These are phyloP conservation scores for Fulvia fulva DNA, from an alignment of 2,329 filamentous ascomycete species.

Conservation along the genomic window DNA sequence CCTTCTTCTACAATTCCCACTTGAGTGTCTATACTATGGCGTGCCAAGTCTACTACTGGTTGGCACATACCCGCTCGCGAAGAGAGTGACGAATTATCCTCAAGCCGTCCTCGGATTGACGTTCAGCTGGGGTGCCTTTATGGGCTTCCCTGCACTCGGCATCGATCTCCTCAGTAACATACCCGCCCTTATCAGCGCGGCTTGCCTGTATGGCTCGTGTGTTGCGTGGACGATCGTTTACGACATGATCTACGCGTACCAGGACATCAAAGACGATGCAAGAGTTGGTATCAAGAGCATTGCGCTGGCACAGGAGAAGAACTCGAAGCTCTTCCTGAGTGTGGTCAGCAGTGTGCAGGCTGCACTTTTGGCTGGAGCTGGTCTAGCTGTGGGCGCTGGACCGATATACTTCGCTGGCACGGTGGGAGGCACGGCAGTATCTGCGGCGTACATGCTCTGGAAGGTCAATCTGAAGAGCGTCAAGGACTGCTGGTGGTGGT, in stretches of 20 bases:
- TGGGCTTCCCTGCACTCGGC: constrained; percentile 81
- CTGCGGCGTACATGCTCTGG: constrained; percentile 57
- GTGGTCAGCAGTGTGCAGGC: constrained; percentile 68
- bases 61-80: constrained; percentile 73
- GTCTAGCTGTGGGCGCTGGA: constrained; percentile 57
- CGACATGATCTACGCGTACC: constrained; percentile 91
- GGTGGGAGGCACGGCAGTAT: constrained; percentile 53
- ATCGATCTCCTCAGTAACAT: constrained; percentile 66
- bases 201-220: constrained; percentile 70
- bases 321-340: constrained; percentile 72
- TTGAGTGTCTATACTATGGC: constrained; percentile 70
- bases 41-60: constrained; percentile 72
- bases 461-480: constrained; percentile 55
- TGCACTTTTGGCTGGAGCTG: constrained; percentile 65
- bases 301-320: constrained; percentile 70
- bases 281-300: constrained; percentile 89
- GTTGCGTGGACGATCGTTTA: constrained; percentile 84
- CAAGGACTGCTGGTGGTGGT: constrained; percentile 62
- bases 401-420: constrained; percentile 57
- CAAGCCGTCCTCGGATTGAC: constrained; percentile 78
- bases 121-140: constrained; percentile 84
- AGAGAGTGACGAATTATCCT: constrained; percentile 82
- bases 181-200: constrained; percentile 62
- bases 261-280: constrained; percentile 81
- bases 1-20: constrained; percentile 71